A percentile compares a stretch with the other conserved stretches of the same genome.
These are phyloP conservation scores for Debaryomyces prosopidis DNA, from an alignment of 805 yeast species.

Conservation along the genomic window DNA sequence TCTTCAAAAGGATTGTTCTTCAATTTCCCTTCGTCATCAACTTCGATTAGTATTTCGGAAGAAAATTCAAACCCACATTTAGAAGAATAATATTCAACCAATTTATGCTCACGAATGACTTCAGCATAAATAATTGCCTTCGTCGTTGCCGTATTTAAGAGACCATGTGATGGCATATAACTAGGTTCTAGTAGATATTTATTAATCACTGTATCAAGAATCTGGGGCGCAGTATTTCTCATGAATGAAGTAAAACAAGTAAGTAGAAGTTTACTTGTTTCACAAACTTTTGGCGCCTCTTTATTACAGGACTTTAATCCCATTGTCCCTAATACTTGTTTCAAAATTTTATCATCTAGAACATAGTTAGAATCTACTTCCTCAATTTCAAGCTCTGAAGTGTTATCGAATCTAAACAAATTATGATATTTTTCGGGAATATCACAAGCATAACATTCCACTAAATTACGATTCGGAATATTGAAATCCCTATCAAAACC, in stretches of 20 bases:
- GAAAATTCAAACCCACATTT: constrained; percentile 38
- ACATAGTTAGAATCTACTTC: constrained; percentile 15
- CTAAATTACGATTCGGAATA: constrained; percentile 15
- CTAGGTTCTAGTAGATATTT: constrained; percentile 13
- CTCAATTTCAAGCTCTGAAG: constrained; percentile 15
- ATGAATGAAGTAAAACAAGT: constrained; percentile 56
- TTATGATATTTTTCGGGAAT: constrained; percentile 20
- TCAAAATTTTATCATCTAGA: constrained; percentile 14
- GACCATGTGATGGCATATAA: constrained; percentile 2
- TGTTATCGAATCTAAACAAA: constrained; percentile 18
- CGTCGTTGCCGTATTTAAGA: constrained; percentile 7
- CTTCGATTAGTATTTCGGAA: constrained; percentile 11
- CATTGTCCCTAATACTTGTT: constrained; percentile 27
- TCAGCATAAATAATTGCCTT: constrained; percentile 34
- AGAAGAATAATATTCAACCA: constrained; percentile 44
- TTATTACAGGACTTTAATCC: constrained; percentile 18
- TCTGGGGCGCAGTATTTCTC: constrained; percentile 35
- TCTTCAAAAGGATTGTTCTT: constrained; percentile 30
- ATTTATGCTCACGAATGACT: constrained; percentile 50
- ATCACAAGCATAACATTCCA: constrained; percentile 24
- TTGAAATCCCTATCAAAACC: constrained; percentile 26
- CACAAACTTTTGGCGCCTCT: constrained; percentile 6
- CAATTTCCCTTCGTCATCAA: constrained; percentile 16
- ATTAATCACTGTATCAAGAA: constrained; percentile 23
- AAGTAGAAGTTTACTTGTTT: constrained; percentile 32